Base-by-base conservation (phyloP, 805 yeast genomes). In the Starmerella stellata region DNA sequence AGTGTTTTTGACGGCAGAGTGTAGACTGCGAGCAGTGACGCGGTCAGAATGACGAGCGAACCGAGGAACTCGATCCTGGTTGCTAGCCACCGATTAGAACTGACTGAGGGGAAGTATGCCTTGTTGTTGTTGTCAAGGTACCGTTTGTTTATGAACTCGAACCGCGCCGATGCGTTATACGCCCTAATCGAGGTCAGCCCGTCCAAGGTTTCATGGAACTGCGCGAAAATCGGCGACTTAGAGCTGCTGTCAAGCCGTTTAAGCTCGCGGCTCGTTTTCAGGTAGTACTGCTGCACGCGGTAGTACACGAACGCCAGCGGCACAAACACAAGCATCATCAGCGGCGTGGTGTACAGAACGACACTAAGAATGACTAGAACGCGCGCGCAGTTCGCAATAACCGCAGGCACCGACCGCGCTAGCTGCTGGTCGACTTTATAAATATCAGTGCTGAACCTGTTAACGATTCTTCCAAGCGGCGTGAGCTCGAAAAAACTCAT, bases 21-120 rank as follows among this genome's bases (percentile, higher is more conserved):
- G 43, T 73, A 57, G 36, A 90, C 78, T 14, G 92, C 69, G 50
- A 90, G 65, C 4, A 80, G 74, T 5, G 92, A 77, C 8, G 93
- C 74, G 30, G 78, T 74, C 43, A 81, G 65, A 45, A 81, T 78
- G 42, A 83, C 74, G 30, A 80, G 48, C 2, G 93, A 76, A 20
- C 94, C 93, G 48, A 85, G 67, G 18, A 78, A 80, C 19, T 93
- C 85, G 42, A 83, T 66, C 92, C 95, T 82, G 65, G 94, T 73
- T 55, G 79, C 81, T 7, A 90, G 76, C 52, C 52, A 48, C 3
- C 44, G 43, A n/a, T 35, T 37, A 27, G 95, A 83, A 55, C 79
- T 78, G 41, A 83, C 73, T 39, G 75, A 52, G 77, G 75, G 36
- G 78, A 70, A n/a, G 83, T 66, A 27, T 92, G 82, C 59, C 79